Evolutionary conservation across 1,139 yeast species (phyloP).

Genomic region (Saccharomyces hybrid): DNA sequence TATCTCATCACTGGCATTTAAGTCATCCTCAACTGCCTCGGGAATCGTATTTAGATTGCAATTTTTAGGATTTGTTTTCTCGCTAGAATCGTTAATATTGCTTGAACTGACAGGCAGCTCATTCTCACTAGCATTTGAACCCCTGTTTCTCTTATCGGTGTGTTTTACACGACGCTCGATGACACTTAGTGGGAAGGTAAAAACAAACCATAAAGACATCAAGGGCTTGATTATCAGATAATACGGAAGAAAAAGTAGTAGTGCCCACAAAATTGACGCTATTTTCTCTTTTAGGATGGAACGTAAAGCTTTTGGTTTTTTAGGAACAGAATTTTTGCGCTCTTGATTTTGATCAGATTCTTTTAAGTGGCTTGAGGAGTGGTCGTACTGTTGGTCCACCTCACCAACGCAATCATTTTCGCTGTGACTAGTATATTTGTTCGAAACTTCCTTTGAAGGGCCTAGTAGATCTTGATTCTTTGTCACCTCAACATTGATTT

Average conservation of each 20-base stretch:
- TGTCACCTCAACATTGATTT: slow-evolving; percentile 2
- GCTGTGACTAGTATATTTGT: not conserved
- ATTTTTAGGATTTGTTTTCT: slow-evolving; percentile 1
- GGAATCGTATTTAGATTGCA: slow-evolving; percentile 4
- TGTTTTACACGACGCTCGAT: slow-evolving; percentile 28
- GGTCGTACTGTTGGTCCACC: not conserved
- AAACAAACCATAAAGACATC: slow-evolving; percentile 36
- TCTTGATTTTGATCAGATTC: not conserved
- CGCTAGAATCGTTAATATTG: slow-evolving; percentile 5
- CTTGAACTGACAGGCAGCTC: slow-evolving; percentile 6
- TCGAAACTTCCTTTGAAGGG: not conserved
- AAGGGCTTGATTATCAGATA: slow-evolving; percentile 40
- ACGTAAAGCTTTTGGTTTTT: not conserved
- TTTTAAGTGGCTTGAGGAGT: not conserved
- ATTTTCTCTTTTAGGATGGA: not conserved
- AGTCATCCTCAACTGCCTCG: slow-evolving; percentile 23
- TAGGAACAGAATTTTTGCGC: not conserved
- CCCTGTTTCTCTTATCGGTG: not conserved
- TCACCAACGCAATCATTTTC: not conserved
- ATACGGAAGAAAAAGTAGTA: slow-evolving; percentile 38
- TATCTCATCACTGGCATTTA: slow-evolving; percentile 26
- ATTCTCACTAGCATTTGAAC: not conserved
- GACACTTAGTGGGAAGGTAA: slow-evolving; percentile 44
- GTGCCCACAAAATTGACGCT: slow-evolving; percentile 7
- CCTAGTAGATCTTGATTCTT: not conserved